These are phyloP conservation scores for Yamadazyma spencermartinsiae DNA, from an alignment of 1,139 yeast genomes.

Conservation along the genomic window DNA sequence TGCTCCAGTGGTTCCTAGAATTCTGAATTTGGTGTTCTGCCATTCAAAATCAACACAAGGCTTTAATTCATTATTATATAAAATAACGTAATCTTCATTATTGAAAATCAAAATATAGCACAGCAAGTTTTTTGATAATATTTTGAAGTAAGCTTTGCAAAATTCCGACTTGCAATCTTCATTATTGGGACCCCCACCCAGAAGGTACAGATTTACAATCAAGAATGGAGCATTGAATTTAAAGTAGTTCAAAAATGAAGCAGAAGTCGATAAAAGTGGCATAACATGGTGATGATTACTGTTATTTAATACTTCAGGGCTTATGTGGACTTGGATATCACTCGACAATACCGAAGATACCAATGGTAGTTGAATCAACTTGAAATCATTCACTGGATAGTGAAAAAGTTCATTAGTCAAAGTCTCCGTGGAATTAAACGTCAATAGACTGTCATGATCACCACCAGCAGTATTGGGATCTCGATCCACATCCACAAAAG, in stretches of 20 bases:
- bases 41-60: slow-evolving; percentile 37
- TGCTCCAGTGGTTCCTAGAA: slow-evolving; percentile 38
- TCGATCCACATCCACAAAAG: background rate
- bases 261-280: slow-evolving; percentile 29
- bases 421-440: slow-evolving; percentile 31
- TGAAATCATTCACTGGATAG: slow-evolving; percentile 20
- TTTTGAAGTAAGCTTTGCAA: slow-evolving; percentile 36
- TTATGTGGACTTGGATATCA: slow-evolving; percentile 27
- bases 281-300: too few species aligned
- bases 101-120: slow-evolving; percentile 33
- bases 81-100: slow-evolving; percentile 19
- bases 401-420: slow-evolving; percentile 27
- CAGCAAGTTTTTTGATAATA: slow-evolving; percentile 33
- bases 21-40: slow-evolving; percentile 31
- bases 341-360: slow-evolving; percentile 29
- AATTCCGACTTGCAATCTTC: slow-evolving; percentile 20
- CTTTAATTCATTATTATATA: slow-evolving; percentile 34
- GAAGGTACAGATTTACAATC: slow-evolving; percentile 23
- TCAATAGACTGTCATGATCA: slow-evolving; percentile 22
- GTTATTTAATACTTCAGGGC: too few species aligned
- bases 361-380: slow-evolving; percentile 28
- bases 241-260: slow-evolving; percentile 32
- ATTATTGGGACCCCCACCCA: slow-evolving; percentile 1
- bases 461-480: background rate
- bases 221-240: slow-evolving; percentile 36